phyloP scores from a whole-genome alignment of 2,329 filamentous ascomycete species.

The Trichoderma asperellum region DNA sequence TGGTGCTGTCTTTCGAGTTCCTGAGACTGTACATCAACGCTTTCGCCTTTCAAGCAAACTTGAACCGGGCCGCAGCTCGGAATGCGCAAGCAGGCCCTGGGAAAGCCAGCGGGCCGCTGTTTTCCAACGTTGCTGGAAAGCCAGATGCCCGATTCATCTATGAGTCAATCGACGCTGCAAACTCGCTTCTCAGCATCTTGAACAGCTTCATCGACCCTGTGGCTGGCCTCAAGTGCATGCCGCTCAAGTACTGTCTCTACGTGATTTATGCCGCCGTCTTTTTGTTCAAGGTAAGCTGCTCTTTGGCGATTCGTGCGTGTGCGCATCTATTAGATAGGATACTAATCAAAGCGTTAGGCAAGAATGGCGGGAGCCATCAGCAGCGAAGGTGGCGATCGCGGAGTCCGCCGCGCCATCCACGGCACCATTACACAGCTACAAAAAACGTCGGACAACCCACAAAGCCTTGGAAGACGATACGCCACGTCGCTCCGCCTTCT shows the following conservation, averaged over 20 bases:
- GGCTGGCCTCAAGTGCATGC: constrained; percentile 12
- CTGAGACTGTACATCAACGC: neutral
- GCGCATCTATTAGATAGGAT: neutral
- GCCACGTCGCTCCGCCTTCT: constrained; percentile 2
- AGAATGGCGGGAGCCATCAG: constrained; percentile 3
- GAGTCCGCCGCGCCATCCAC: constrained; percentile 1
- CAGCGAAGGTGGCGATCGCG: constrained; percentile 3
- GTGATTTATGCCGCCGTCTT: neutral
- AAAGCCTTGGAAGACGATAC: constrained; percentile 8
- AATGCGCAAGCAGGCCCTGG: neutral
- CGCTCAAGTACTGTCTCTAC: constrained; percentile 2
- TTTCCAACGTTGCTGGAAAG: neutral
- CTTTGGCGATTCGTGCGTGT: neutral
- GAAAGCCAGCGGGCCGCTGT: neutral
- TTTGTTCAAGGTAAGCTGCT: neutral
- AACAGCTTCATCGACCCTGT: constrained; percentile 10
- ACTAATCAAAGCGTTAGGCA: neutral
- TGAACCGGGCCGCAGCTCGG: neutral
- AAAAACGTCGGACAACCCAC: constrained; percentile 8
- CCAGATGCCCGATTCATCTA: neutral
- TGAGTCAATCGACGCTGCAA: constrained; percentile 4
- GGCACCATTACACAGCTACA: constrained; percentile 11
- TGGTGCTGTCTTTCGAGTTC: neutral
- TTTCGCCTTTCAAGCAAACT: neutral
- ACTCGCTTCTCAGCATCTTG: constrained; percentile 8